These are phyloP conservation scores for Sphenostylis stenocarpa DNA, from an alignment of 306 rosid species.

Conservation along the genomic window DNA sequence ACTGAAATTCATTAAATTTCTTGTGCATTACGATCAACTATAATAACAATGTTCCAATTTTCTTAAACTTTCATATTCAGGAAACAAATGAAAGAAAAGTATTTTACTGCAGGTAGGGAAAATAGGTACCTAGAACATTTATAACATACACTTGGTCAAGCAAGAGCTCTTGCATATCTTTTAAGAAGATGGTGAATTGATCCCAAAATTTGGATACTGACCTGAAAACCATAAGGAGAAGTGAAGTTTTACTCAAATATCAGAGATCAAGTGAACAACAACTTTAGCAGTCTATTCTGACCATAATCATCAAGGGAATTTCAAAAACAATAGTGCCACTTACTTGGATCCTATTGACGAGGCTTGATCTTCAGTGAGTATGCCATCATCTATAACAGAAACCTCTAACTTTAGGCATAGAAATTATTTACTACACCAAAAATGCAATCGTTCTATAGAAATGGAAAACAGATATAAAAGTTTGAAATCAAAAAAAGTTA, in stretches of 20 bases:
- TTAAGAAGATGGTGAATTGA: constrained; percentile 56
- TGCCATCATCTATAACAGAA: constrained; percentile 34
- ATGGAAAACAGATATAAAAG: not conserved
- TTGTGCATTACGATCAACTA: not conserved
- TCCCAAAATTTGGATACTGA: constrained; percentile 44
- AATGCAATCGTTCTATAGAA: constrained; percentile 2
- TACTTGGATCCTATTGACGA: constrained; percentile 47
- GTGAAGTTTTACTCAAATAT: constrained; percentile 16
- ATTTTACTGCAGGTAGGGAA: constrained; percentile 10
- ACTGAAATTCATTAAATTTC: not conserved
- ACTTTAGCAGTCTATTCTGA: constrained; percentile 4
- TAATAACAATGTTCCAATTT: not conserved
- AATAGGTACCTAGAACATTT: constrained; percentile 73
- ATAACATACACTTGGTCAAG: constrained; percentile 71
- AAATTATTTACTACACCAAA: constrained; percentile 29
- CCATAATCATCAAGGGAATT: constrained; percentile 15
- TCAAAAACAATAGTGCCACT: constrained; percentile 39
- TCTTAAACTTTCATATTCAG: not conserved
- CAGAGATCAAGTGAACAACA: constrained; percentile 26
- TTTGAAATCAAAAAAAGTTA: not conserved
- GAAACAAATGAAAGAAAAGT: constrained; percentile 18
- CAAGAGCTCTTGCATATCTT: constrained; percentile 75
- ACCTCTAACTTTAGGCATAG: constrained; percentile 38
- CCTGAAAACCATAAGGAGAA: constrained; percentile 43
- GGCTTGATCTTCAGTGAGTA: constrained; percentile 39